A percentile compares a stretch with the other conserved stretches of the same genome.
These are phyloP conservation scores for Leccinum longicurvipes DNA, from an alignment of 768 basidiomycete genomes.

Conservation along the genomic window DNA sequence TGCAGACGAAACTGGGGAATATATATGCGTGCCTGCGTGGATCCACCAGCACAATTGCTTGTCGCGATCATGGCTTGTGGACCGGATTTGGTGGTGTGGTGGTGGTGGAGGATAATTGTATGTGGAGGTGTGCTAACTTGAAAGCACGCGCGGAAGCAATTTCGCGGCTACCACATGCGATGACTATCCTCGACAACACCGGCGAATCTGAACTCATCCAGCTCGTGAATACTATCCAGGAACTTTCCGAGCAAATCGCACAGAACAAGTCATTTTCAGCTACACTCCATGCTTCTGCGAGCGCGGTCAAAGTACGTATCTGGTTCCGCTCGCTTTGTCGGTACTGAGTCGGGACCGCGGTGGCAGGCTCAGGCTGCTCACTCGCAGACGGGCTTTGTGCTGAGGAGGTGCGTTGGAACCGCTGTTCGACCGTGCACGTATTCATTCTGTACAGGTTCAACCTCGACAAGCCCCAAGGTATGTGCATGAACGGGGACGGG, in stretches of 20 bases:
- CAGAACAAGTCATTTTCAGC: constrained; percentile 74
- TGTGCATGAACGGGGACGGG: not conserved
- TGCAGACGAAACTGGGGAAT: not conserved
- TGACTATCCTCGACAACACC: constrained; percentile 53
- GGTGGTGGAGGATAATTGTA: too few relatives aligned
- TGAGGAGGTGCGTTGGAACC: constrained; percentile 58
- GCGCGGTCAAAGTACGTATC: constrained; percentile 71
- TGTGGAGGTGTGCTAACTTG: not conserved
- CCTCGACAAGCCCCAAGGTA: constrained; percentile 82
- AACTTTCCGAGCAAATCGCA: constrained; percentile 80
- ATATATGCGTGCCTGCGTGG: not conserved
- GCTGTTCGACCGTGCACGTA: not conserved
- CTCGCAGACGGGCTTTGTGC: constrained; percentile 87
- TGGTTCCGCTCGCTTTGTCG: not conserved
- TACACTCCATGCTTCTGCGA: constrained; percentile 67
- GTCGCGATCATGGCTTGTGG: not conserved
- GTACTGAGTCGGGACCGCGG: not conserved
- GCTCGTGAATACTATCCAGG: constrained; percentile 65
- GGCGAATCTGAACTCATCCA: constrained; percentile 60
- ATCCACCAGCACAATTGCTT: not conserved
- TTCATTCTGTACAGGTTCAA: constrained; percentile 58
- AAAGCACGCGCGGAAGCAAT: constrained; percentile 2
- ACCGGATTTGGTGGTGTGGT: not conserved
- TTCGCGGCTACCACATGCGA: constrained; percentile 24
- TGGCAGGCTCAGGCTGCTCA: constrained; percentile 81